Evolutionary conservation across 1,284 basidiomycete species (phyloP).

Genomic region (Pseudozyma pruni): DNA sequence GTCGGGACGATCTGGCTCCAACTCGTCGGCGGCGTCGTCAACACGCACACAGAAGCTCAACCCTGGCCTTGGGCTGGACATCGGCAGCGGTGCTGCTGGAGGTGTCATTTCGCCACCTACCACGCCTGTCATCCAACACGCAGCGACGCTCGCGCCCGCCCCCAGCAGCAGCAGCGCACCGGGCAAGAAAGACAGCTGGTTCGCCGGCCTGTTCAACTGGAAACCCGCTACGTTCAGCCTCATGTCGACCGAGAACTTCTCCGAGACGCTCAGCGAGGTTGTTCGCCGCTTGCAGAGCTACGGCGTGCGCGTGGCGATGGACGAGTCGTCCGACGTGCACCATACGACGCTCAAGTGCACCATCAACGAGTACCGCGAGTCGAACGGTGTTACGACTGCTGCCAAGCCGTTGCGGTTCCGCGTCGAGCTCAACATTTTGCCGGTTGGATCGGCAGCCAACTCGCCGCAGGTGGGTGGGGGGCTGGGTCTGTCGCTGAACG

Average conservation of each 20-base stretch:
- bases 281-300: constrained; percentile 76
- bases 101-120: constrained; percentile 28
- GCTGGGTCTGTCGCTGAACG: constrained; percentile 26
- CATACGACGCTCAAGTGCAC: constrained; percentile 56
- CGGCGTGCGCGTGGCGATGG: constrained; percentile 76
- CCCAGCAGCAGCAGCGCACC: constrained; percentile 14
- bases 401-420: constrained; percentile 64
- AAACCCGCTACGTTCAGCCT: constrained; percentile 75
- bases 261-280: constrained; percentile 75
- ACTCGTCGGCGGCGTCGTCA: constrained; percentile 9
- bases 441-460: constrained; percentile 49
- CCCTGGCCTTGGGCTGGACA: constrained; percentile 55
- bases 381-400: constrained; percentile 32
- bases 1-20: constrained; percentile 7
- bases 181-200: constrained; percentile 80
- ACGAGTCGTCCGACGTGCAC: constrained; percentile 69
- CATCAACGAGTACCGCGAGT: constrained; percentile 53
- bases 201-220: constrained; percentile 87
- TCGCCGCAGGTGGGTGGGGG: constrained; percentile 32
- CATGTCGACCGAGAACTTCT: constrained; percentile 71
- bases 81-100: constrained; percentile 12
- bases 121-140: constrained; percentile 21
- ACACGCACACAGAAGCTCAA: constrained; percentile 53
- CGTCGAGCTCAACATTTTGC: constrained; percentile 62
- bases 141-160: constrained; percentile 17